phyloP scores from a whole-genome alignment of 2,329 filamentous ascomycete species.

The Exophiala alcalophila region DNA sequence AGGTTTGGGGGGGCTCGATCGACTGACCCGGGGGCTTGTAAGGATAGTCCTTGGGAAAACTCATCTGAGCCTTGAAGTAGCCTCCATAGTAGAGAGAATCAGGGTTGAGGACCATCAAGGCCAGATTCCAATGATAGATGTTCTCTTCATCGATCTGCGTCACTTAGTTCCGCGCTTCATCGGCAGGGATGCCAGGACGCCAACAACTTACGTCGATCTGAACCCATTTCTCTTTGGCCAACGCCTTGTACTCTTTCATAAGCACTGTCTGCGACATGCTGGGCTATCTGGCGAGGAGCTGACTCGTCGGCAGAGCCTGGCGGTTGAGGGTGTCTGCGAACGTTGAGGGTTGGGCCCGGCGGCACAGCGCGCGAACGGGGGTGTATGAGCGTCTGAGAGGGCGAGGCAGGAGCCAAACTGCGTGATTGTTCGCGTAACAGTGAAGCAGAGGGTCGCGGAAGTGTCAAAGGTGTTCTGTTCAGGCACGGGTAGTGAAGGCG shows the following conservation, averaged over 20 bases:
- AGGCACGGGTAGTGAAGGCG: too few species aligned
- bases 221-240: conserved; percentile 90
- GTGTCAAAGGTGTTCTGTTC: too few species aligned
- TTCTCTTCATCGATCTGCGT: conserved; percentile 72
- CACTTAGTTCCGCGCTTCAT: conserved; percentile 3
- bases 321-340: too few species aligned
- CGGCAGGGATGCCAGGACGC: conserved; percentile 3
- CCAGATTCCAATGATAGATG: conserved; percentile 82
- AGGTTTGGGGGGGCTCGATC: neutral
- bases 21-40: conserved; percentile 69
- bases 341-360: too few species aligned
- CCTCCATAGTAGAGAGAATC: conserved; percentile 90
- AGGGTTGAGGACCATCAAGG: conserved; percentile 86
- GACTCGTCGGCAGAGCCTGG: too few species aligned
- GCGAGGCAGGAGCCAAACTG: neutral
- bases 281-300: neutral
- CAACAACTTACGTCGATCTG: conserved; percentile 68
- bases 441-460: conserved; percentile 2
- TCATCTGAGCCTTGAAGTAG: conserved; percentile 88
- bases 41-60: conserved; percentile 83
- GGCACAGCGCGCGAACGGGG: too few species aligned
- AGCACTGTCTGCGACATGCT: conserved; percentile 71
- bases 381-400: too few species aligned
- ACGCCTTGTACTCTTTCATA: conserved; percentile 79
- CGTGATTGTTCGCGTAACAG: too few species aligned